Base-by-base conservation (phyloP, 1,284 basidiomycete genomes). In the Ganoderma meredithae region DNA sequence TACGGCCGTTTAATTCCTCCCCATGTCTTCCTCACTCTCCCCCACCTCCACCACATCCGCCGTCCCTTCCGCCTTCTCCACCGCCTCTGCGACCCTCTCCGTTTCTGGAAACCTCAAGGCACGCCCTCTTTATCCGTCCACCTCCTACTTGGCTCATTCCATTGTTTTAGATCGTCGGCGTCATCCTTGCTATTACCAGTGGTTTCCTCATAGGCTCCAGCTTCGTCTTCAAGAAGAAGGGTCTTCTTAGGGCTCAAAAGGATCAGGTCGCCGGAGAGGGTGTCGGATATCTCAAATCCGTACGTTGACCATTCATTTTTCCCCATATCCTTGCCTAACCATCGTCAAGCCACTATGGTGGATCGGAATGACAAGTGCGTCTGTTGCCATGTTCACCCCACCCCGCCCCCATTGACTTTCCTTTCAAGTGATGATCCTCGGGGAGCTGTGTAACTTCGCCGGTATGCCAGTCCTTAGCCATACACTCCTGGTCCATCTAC, bases 191-290 rank as follows among this genome's bases (percentile, higher is more conserved):
- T 25, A 83, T 99, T 62, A 81, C 82, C 22, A 95, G 91, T 76
- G 97, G 97, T 27, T 55, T 97, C 31, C 90, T 99, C 73, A 99
- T 99, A 74, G 97, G 97, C 7, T 86, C 91, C n/a, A 93, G 92
- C 75, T 97, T 95, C 80, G 95, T 95, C 19, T 89, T 99, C 85
- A 99, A 99, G 88, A 99, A 99, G 87, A 97, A 95, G 78, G 95
- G 95, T 17, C 83, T 96, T 27, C 79, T 93, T 65, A 84, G 88
- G 77, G 88, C 90, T 75, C 90, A 93, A 82, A 85, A 87, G 73
- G 89, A 86, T 75, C 84, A 83, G 82, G 83, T 83, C 13, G 91
- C 95, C 0, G 97, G 97, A 60, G 96, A 99, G 78, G 97, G 97
- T 59, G 95, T 98, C 69, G 95, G 88, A 13, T 99, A 99, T 82